Conservation (phyloP, 331 rosid genomes). For the Phaseolus coccineus region DNA sequence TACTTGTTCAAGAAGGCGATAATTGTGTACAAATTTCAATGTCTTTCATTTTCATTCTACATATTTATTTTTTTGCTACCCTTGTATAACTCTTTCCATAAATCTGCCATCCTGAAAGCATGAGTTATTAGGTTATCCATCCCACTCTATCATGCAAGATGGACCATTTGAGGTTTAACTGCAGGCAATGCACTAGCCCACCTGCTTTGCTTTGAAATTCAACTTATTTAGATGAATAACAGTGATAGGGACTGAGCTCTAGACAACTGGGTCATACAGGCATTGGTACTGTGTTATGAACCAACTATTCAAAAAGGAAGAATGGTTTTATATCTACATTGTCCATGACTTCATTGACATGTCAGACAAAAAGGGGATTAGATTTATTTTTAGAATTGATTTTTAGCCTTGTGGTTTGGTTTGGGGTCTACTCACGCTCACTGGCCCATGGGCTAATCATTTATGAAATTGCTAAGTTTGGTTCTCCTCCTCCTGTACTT, state of each 20-base stretch:
- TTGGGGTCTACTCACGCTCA: not conserved
- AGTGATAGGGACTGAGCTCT: not conserved
- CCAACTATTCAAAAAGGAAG: not conserved
- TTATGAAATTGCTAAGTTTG: not conserved
- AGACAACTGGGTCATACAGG: not conserved
- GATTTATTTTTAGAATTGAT: slow-evolving; percentile 11
- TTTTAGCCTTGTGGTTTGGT: not conserved
- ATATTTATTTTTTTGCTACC: slow-evolving; percentile 1
- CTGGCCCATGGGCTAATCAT: not conserved
- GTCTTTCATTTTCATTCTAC: slow-evolving; percentile 19
- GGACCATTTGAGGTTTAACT: not conserved
- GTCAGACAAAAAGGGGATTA: not conserved
- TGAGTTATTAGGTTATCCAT: not conserved
- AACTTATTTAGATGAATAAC: not conserved
- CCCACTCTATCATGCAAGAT: not conserved
- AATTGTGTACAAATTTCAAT: slow-evolving; percentile 18
- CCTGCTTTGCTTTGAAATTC: not conserved
- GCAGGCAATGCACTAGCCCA: not conserved
- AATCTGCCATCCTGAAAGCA: not conserved
- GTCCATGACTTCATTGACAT: not conserved
- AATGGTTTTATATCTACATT: not conserved
- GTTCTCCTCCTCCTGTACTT: slow-evolving; percentile 6
- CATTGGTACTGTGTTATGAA: not conserved
- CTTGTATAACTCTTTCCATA: not conserved
- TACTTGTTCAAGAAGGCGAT: not conserved